These are phyloP conservation scores for Cryptococcus sp. DNA, from an alignment of 1,284 basidiomycete genomes.

Conservation along the genomic window DNA sequence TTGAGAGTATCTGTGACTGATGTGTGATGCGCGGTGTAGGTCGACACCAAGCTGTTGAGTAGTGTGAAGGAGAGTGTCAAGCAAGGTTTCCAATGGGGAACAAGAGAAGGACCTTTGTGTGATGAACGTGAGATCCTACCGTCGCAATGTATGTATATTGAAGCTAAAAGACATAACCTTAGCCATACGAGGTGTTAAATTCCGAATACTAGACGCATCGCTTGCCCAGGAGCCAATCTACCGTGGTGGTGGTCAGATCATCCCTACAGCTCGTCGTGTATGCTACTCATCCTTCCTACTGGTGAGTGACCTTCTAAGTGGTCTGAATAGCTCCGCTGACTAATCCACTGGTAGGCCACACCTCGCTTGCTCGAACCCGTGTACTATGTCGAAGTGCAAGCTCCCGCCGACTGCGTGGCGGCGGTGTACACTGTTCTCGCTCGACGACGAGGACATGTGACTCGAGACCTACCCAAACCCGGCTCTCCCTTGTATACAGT, in stretches of 20 bases:
- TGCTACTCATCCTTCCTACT: conserved; percentile 99
- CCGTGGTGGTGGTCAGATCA: conserved; percentile 96
- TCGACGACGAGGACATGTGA: conserved; percentile 93
- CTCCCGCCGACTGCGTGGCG: conserved; percentile 96
- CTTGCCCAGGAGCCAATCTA: conserved; percentile 94
- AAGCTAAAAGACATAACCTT: not conserved
- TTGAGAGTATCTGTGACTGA: not conserved
- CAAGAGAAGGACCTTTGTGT: conserved; percentile 93
- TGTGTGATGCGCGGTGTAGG: conserved; percentile 53
- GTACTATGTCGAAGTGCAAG: conserved; percentile 97
- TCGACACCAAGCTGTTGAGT: conserved; percentile 89
- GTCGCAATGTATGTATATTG: not conserved
- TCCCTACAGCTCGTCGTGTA: conserved; percentile 93
- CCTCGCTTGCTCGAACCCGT: conserved; percentile 94
- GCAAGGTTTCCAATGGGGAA: conserved; percentile 99
- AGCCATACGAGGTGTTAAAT: conserved; percentile 99
- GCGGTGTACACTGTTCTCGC: conserved; percentile 97
- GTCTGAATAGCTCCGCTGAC: conserved; percentile 23
- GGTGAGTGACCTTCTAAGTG: conserved; percentile 58
- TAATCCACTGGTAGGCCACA: conserved; percentile 63
- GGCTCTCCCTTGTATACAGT: conserved; percentile 97
- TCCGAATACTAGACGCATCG: conserved; percentile 87
- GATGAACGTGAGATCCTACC: conserved; percentile 81
- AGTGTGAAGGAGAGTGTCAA: conserved; percentile 93
- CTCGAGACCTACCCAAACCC: conserved; percentile 94